Evolutionary conservation across 208 protist species (phyloP), one percentile per base, ranked within the genome.

Genomic region (Hexamita inflata): DNA sequence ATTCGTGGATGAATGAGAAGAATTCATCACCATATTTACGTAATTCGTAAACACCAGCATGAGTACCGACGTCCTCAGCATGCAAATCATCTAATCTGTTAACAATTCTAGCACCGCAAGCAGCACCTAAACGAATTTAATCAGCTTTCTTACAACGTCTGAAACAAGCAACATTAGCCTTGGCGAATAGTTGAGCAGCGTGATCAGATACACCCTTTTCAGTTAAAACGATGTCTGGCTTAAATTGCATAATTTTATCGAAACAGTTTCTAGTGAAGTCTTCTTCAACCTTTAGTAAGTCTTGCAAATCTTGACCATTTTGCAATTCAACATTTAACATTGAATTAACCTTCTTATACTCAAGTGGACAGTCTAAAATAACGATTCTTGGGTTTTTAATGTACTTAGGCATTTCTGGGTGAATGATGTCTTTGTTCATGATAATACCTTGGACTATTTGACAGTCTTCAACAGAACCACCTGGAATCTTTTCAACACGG

Each of bases 291-390:
- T 95, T 88, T 9, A 99, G 82, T 30, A 98, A 79, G 26, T 80
- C 81, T 77, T 93, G 92, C 85, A 89, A 98, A 83, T 99, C 94
- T 30, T 86, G 88, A 26, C 59, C 34, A 4, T 64, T 58, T 7
- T 42, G n/a, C 2, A 98, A 82, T 82, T 98, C 93, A 24, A 98
- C 89, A 75, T 93, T 96, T 76, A 95, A 96, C 65, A 93, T 81
- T 40, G 88, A 94, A 84, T 99, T 95, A 19, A 92, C 94, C 87
- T 99, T 99, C 82, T 97, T 97, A 85, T 99, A 99, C 87, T 99
- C 95, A 24, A 99, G 84, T 0, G 92, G 84, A 86, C 90, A 97
- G 80, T 99, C 95, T 30, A 99, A 89, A 26, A 98, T 88, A 0
- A 99, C 59, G 58, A 99, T 92, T 78, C 94, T 86, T 49, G 96